Conservation (phyloP, 1,139 yeast species). For the Geotrichum carabidarum region DNA sequence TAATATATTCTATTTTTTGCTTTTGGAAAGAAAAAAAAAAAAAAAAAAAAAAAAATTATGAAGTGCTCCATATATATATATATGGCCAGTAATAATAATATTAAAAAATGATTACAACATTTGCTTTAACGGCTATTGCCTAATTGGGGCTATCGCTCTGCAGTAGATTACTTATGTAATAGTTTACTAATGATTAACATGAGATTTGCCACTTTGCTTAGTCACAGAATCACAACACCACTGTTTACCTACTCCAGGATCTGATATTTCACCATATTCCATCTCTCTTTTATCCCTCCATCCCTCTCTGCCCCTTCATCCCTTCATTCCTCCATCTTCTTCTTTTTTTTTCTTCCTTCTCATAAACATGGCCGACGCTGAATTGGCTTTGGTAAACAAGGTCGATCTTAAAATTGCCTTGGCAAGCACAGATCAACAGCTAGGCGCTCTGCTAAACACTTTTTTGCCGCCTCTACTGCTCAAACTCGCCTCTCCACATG, state of each 20-base stretch:
- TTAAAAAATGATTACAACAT: neutral
- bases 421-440: slow-evolving; percentile 62
- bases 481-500: slow-evolving; percentile 69
- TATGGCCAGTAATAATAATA: too few relatives aligned
- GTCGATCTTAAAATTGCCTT: slow-evolving; percentile 83
- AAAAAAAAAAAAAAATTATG: neutral
- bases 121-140: neutral
- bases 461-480: slow-evolving; percentile 75
- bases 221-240: neutral
- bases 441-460: slow-evolving; percentile 54
- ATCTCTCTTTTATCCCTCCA: neutral
- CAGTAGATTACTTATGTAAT: too few relatives aligned
- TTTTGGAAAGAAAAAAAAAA: neutral
- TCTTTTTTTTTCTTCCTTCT: neutral
- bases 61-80: too few relatives aligned
- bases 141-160: too few relatives aligned
- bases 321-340: neutral
- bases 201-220: too few relatives aligned
- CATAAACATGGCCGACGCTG: slow-evolving; percentile 30
- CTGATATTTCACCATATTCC: neutral
- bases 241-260: neutral
- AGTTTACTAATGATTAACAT: too few relatives aligned
- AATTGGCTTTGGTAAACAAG: slow-evolving; percentile 34
- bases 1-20: neutral
- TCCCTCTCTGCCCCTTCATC: neutral